Percentiles rank a stretch among this genome's conserved stretches.
These are phyloP conservation scores for Purpureocillium takamizusanense DNA, from an alignment of 2,329 filamentous ascomycete genomes.

Conservation along the genomic window DNA sequence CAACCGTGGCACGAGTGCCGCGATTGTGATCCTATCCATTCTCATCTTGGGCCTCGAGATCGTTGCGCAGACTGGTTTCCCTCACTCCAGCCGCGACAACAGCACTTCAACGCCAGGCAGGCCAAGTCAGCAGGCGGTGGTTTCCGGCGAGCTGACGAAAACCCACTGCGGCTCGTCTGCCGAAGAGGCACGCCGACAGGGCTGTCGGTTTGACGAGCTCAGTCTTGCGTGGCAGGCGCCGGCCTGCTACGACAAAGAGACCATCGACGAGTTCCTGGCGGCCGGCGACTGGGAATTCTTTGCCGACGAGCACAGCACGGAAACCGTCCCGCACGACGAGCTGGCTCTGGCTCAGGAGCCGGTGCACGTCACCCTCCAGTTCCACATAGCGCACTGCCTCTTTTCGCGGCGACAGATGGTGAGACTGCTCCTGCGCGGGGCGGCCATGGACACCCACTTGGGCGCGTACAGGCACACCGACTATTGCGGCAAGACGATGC, in stretches of 20 bases:
- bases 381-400: constrained; percentile 3
- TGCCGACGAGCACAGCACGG: constrained; percentile 1
- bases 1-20: not conserved
- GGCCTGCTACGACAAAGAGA: constrained; percentile 4
- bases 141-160: not conserved
- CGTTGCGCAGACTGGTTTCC: not conserved
- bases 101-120: too few species aligned
- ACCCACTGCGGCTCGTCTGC: constrained; percentile 3
- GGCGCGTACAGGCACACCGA: constrained; percentile 4
- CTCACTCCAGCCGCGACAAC: too few species aligned
- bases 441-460: constrained; percentile 3
- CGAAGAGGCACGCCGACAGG: not conserved
- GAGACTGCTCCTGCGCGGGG: not conserved
- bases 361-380: constrained; percentile 2
- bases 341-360: not conserved
- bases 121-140: not conserved
- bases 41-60: not conserved
- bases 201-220: constrained; percentile 4
- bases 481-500: constrained; percentile 2
- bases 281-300: constrained; percentile 2
- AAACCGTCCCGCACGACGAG: not conserved
- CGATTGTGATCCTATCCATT: not conserved
- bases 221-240: constrained; percentile 4
- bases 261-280: constrained; percentile 2
- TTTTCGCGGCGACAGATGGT: constrained; percentile 4